These are phyloP conservation scores for Wallacemonas sp. DNA, from an alignment of 208 protist species.

Conservation along the genomic window DNA sequence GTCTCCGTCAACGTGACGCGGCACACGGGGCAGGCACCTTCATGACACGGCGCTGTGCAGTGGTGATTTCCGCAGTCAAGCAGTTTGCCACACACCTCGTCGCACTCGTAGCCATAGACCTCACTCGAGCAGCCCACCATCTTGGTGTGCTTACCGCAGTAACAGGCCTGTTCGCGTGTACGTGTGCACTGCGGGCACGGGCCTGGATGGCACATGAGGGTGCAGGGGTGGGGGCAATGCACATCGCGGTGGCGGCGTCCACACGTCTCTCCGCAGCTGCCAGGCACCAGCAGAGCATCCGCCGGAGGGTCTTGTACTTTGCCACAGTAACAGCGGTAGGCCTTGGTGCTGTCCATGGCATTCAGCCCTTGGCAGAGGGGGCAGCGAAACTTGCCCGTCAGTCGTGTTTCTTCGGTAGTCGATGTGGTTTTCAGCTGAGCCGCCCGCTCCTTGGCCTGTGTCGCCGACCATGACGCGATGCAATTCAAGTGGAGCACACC, in stretches of 20 bases:
- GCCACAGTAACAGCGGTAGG: constrained; percentile 80
- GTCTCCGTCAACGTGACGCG: constrained; percentile 39
- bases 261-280: constrained; percentile 78
- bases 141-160: constrained; percentile 69
- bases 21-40: constrained; percentile 85
- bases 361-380: constrained; percentile 62
- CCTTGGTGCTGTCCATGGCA: constrained; percentile 17
- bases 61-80: constrained; percentile 79
- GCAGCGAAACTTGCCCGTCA: constrained; percentile 60
- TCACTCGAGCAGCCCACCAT: constrained; percentile 79
- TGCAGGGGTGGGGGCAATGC: constrained; percentile 70
- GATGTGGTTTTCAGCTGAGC: constrained; percentile 28
- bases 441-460: constrained; percentile 48
- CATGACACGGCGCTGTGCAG: constrained; percentile 86
- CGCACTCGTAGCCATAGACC: constrained; percentile 72
- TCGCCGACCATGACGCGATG: constrained; percentile 56
- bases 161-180: constrained; percentile 70
- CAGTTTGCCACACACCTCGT: constrained; percentile 62
- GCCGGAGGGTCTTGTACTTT: constrained; percentile 49
- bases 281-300: constrained; percentile 71
- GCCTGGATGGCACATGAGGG: constrained; percentile 81
- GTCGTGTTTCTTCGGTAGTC: not conserved
- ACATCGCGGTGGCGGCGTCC: constrained; percentile 47
- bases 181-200: constrained; percentile 68
- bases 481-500: constrained; percentile 76